A percentile compares a stretch with the other conserved stretches of the same genome.
Evolutionary conservation across 2,329 filamentous ascomycete species (phyloP).

Genomic region (Xylariaceae sp.): DNA sequence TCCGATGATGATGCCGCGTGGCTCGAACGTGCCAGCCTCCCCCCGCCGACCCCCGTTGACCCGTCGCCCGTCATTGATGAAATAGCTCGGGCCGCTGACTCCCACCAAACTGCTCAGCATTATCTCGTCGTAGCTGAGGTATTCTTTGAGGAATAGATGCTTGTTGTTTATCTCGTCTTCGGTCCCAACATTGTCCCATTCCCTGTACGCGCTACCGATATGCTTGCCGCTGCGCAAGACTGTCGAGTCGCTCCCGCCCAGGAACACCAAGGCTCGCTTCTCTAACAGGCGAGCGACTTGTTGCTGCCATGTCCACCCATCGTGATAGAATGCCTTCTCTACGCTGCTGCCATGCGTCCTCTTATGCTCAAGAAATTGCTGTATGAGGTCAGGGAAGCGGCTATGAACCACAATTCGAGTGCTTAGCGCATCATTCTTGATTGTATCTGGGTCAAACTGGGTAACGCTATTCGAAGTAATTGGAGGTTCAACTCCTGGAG

Average conservation of each 20-base stretch:
- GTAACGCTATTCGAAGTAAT: constrained; percentile 35
- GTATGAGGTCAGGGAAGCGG: constrained; percentile 34
- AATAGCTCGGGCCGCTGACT: constrained; percentile 40
- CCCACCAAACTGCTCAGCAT: constrained; percentile 42
- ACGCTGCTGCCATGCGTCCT: constrained; percentile 29
- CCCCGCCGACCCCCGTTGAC: constrained; percentile 26
- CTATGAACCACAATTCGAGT: constrained; percentile 39
- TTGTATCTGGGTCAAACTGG: constrained; percentile 27
- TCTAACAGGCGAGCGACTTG: constrained; percentile 36
- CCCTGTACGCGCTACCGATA: constrained; percentile 2
- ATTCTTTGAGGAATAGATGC: constrained; percentile 31
- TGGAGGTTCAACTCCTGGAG: constrained; percentile 15
- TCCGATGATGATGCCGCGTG: constrained; percentile 40
- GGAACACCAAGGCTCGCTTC: constrained; percentile 37
- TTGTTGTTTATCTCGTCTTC: constrained; percentile 27
- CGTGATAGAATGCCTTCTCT: constrained; percentile 33
- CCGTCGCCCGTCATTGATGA: constrained; percentile 41
- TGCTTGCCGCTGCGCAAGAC: constrained; percentile 27
- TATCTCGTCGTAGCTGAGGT: constrained; percentile 45
- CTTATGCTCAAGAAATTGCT: constrained; percentile 38
- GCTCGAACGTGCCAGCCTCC: constrained; percentile 30
- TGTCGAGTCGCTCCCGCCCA: constrained; percentile 32
- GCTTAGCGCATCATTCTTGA: constrained; percentile 30
- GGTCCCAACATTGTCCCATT: constrained; percentile 40
- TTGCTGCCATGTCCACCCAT: constrained; percentile 32